phyloP scores from a whole-genome alignment of 768 basidiomycete genomes.

The Termitomyces sp. region DNA sequence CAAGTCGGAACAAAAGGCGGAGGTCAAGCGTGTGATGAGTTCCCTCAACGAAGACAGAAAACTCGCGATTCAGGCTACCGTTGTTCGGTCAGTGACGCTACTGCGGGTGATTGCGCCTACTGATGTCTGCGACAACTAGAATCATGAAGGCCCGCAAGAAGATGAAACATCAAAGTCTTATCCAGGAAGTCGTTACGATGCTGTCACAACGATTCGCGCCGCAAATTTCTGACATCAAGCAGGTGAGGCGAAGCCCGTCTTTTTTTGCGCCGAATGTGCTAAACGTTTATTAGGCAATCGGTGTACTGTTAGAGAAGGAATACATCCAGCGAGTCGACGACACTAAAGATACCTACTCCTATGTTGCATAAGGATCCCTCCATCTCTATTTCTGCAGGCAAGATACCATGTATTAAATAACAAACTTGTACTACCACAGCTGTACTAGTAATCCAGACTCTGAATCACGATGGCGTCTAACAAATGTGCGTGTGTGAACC shows the following conservation, averaged over 20 bases:
- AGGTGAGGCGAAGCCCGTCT: constrained; percentile 41
- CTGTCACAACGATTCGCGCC: constrained; percentile 86
- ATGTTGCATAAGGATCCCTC: constrained; percentile 48
- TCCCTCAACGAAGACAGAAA: constrained; percentile 96
- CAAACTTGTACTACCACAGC: background rate
- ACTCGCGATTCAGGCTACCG: constrained; percentile 92
- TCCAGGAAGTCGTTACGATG: constrained; percentile 87
- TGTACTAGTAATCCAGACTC: background rate
- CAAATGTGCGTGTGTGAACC: too few species aligned
- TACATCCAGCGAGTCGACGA: constrained; percentile 94
- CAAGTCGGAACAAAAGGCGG: constrained; percentile 92
- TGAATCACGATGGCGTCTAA: too few species aligned
- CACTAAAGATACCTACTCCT: constrained; percentile 84
- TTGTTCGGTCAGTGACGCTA: constrained; percentile 57
- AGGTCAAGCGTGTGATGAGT: constrained; percentile 85
- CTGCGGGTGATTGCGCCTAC: background rate
- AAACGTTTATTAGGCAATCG: constrained; percentile 62
- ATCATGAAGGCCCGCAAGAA: constrained; percentile 96
- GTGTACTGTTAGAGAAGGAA: constrained; percentile 91
- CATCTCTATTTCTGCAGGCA: background rate
- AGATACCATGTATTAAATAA: background rate
- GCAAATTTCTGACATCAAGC: constrained; percentile 95
- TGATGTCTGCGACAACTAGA: constrained; percentile 27
- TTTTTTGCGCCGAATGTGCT: background rate
- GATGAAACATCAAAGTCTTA: constrained; percentile 89